phyloP scores from a whole-genome alignment of 148 eudicot genomes.

The Pharnaceum exiguum region DNA sequence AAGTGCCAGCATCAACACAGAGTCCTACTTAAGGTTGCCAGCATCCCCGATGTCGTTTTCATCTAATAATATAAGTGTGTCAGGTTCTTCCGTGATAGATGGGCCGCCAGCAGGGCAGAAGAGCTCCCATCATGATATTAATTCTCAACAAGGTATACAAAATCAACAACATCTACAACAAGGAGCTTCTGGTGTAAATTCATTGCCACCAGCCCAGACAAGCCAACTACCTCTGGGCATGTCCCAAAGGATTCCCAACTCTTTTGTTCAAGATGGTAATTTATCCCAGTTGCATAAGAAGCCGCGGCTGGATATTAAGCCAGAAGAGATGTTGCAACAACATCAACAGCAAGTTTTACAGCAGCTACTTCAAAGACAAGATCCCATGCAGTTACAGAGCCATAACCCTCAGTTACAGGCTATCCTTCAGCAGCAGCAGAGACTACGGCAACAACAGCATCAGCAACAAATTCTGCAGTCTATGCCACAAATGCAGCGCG shows the following conservation, averaged over 20 bases:
- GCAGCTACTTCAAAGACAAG: conserved; percentile 71
- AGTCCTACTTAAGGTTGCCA: conserved; percentile 73
- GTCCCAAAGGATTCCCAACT: conserved; percentile 44
- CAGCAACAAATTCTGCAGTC: conserved; percentile 66
- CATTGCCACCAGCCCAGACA: conserved; percentile 46
- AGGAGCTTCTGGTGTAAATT: conserved; percentile 56
- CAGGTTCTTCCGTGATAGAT: conserved; percentile 75
- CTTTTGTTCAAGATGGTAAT: conserved; percentile 53
- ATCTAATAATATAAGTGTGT: conserved; percentile 79
- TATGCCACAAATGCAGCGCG: conserved; percentile 63
- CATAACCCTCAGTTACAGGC: conserved; percentile 80
- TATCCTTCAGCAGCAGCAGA: conserved; percentile 76
- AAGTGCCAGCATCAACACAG: conserved; percentile 82
- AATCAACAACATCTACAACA: conserved; percentile 47
- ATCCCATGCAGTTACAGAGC: conserved; percentile 58
- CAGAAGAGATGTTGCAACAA: conserved; percentile 71
- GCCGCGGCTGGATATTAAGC: conserved; percentile 77
- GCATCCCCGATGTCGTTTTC: conserved; percentile 94
- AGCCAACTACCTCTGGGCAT: conserved; percentile 50
- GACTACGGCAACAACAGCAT: conserved; percentile 63
- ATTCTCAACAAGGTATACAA: conserved; percentile 45
- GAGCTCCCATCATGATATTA: conserved; percentile 59
- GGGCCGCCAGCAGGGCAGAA: conserved; percentile 61
- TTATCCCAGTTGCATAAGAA: conserved; percentile 74
- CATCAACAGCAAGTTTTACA: conserved; percentile 79